A percentile compares a stretch with the other conserved stretches of the same genome.
These are phyloP conservation scores for Lipomyces lipofer DNA, from an alignment of 805 yeast genomes.

Conservation along the genomic window DNA sequence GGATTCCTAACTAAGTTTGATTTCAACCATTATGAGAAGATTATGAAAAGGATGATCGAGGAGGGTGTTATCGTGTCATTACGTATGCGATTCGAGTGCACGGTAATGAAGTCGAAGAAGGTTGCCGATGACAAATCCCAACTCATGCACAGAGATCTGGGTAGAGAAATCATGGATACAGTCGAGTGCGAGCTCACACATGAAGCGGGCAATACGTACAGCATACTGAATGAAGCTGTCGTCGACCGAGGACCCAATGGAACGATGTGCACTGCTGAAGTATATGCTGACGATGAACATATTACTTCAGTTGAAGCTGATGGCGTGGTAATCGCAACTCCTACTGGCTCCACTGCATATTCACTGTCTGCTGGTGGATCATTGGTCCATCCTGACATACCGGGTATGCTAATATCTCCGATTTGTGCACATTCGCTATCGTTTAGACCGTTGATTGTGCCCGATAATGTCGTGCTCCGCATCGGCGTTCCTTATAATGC, in stretches of 20 bases:
- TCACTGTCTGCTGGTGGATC: conserved; percentile 95
- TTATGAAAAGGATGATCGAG: conserved; percentile 43
- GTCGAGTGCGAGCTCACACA: conserved; percentile 20
- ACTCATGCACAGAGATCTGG: conserved; percentile 8
- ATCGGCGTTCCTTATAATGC: conserved; percentile 77
- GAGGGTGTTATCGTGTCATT: conserved; percentile 51
- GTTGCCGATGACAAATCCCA: conserved; percentile 18
- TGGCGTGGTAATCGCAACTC: conserved; percentile 64
- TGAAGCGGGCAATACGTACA: conserved; percentile 37
- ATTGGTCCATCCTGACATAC: conserved; percentile 88
- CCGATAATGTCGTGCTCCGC: conserved; percentile 82
- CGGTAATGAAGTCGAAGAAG: conserved; percentile 44
- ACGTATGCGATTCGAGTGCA: conserved; percentile 54
- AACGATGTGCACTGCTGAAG: conserved; percentile 52
- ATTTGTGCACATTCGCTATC: conserved; percentile 95
- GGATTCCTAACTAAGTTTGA: conserved; percentile 77
- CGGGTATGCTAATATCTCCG: conserved; percentile 90
- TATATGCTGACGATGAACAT: conserved; percentile 50
- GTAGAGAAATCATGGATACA: conserved; percentile 24
- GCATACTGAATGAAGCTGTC: conserved; percentile 55
- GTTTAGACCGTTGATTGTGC: conserved; percentile 86
- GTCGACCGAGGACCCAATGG: conserved; percentile 56
- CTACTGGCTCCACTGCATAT: conserved; percentile 88
- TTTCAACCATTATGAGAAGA: conserved; percentile 42
- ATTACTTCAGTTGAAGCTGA: conserved; percentile 67